A percentile compares a stretch with the other conserved stretches of the same genome.
Evolutionary conservation across 176 grass and related monocot genomes (phyloP).

Genomic region (Eleusine indica): DNA sequence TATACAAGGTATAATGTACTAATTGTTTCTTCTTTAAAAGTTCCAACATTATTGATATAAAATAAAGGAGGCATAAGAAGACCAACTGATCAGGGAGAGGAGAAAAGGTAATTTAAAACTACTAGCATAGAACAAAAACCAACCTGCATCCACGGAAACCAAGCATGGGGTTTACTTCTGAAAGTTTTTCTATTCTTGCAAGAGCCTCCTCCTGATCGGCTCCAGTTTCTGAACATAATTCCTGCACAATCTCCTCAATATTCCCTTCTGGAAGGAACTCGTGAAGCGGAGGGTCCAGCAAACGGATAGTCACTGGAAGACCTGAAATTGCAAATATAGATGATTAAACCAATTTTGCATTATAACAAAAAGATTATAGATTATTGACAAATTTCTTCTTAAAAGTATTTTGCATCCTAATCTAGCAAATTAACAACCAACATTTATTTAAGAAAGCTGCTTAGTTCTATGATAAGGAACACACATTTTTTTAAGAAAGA

Average conservation of each 20-base stretch:
- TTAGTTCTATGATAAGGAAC: neutral
- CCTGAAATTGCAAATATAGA: constrained; percentile 63
- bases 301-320: constrained; percentile 81
- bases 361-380: neutral
- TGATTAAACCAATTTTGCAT: neutral
- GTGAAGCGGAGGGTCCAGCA: constrained; percentile 93
- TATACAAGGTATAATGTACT: constrained; percentile 18
- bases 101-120: neutral
- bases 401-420: constrained; percentile 1
- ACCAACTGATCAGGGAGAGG: constrained; percentile 1
- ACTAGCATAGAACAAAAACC: constrained; percentile 39
- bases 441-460: neutral
- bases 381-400: neutral
- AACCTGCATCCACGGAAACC: constrained; percentile 99
- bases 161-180: constrained; percentile 99
- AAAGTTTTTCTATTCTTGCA: constrained; percentile 85
- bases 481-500: neutral
- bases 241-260: constrained; percentile 79
- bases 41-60: neutral
- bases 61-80: constrained; percentile 20
- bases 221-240: constrained; percentile 82
- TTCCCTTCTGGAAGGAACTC: constrained; percentile 95
- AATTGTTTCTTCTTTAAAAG: neutral
- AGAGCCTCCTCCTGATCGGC: constrained; percentile 75
- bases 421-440: constrained; percentile 8